Evolutionary conservation across 345 rosid genomes (phyloP).

Genomic region (Abelmoschus esculentus): DNA sequence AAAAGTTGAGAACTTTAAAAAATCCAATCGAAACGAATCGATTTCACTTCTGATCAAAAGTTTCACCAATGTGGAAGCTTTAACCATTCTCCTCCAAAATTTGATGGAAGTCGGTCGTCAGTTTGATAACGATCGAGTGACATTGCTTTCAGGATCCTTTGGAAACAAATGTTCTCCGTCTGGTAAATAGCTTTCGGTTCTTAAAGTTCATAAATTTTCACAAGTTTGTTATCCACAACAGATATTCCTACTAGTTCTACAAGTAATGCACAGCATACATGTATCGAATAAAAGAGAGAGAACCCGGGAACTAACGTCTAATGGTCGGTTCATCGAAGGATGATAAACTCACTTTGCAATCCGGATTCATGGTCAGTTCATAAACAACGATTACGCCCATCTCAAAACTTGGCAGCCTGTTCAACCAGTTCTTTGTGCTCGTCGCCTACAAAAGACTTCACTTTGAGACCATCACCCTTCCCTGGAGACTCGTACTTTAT

Average conservation of each 20-base stretch:
- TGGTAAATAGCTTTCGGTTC: not conserved
- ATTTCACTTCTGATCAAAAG: too few relatives aligned
- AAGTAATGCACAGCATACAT: not conserved
- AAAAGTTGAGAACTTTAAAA: too few relatives aligned
- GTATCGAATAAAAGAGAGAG: not conserved
- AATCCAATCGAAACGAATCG: too few relatives aligned
- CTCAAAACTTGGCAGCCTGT: slow-evolving; percentile 29
- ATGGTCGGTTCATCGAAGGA: not conserved
- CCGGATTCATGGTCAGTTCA: not conserved
- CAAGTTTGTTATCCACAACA: not conserved
- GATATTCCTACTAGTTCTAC: not conserved
- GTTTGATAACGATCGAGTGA: too few relatives aligned
- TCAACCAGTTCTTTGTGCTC: slow-evolving; percentile 55
- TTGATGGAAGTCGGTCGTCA: too few relatives aligned
- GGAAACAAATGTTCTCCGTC: not conserved
- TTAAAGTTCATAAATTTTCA: not conserved
- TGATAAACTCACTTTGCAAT: not conserved
- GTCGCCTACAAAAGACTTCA: slow-evolving; percentile 74
- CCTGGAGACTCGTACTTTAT: slow-evolving; percentile 62
- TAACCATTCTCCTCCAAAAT: too few relatives aligned
- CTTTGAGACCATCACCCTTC: slow-evolving; percentile 35
- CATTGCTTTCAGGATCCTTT: too few relatives aligned
- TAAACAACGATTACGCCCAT: not conserved
- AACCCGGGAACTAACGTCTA: not conserved
- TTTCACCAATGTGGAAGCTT: too few relatives aligned